Conservation (phyloP, 495 filamentous ascomycete species). For the Lophiotrema nucula region DNA sequence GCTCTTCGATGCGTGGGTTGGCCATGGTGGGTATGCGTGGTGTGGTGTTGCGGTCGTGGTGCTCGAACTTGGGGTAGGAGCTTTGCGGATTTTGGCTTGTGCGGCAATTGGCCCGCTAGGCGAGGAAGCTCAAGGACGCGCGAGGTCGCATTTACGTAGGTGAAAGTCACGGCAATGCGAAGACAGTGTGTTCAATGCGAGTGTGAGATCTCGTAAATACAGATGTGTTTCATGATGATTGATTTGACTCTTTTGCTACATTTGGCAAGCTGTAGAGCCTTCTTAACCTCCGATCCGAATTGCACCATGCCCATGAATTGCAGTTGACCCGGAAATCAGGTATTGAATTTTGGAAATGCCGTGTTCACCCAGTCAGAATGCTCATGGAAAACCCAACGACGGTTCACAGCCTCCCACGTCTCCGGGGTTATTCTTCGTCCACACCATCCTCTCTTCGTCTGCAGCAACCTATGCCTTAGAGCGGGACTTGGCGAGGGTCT, state of each 20-base stretch:
- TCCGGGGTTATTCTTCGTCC: too few relatives aligned
- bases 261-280: constrained; percentile 25
- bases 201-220: too few relatives aligned
- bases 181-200: too few relatives aligned
- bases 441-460: constrained; percentile 4
- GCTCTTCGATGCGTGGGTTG: constrained; percentile 95
- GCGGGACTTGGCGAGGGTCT: constrained; percentile 78
- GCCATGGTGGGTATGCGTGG: constrained; percentile 67
- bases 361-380: constrained; percentile 33
- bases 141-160: too few relatives aligned
- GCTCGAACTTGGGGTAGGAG: constrained; percentile 13
- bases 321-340: constrained; percentile 17
- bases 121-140: background rate
- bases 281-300: constrained; percentile 33
- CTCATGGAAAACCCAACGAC: constrained; percentile 27
- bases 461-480: constrained; percentile 50
- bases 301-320: constrained; percentile 28
- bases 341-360: constrained; percentile 31
- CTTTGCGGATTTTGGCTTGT: constrained; percentile 25
- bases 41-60: constrained; percentile 11
- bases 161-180: too few relatives aligned
- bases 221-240: constrained; percentile 30
- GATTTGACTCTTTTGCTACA: constrained; percentile 27
- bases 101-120: constrained; percentile 24
- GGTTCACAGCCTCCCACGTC: constrained; percentile 16